Evolutionary conservation across 139 green algal species (phyloP), one percentile per base, ranked within the genome.

Genomic region (Asterochloris sp.): DNA sequence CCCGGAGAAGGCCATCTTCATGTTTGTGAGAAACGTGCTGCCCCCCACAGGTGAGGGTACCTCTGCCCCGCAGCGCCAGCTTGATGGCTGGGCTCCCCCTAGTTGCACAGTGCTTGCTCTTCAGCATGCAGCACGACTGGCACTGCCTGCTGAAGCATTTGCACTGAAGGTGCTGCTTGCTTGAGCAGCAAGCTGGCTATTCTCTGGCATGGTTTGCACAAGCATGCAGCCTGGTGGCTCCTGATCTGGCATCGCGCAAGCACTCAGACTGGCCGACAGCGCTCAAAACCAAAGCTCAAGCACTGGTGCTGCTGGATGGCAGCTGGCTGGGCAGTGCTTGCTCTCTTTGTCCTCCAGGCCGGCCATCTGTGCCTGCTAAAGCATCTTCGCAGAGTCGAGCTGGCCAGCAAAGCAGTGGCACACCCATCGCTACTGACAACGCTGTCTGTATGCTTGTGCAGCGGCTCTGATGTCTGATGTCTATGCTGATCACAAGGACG

Each of bases 1-100:
- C 73, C 92, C 96, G 0, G 96, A 99, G 89, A 97, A 98, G 88
- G 97, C 97, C 21, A 98, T 99, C 82, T 99, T 99, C 89, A 97
- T 99, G 78, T 99, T 99, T 88, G 96, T 99, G 10, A 93, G 96
- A 84, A 98, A 98, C 86, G 89, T 98, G 28, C 84, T 99, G 28
- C 97, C 97, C 13, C 97, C 97, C 11, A 98, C 94, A 78, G 94
- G 95, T 98, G 74, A 27, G 83, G 28, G 62, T 28, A 15, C 13
- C 60, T 69, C 16, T 74, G 13, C 24, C 62, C 26, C 64, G 10
- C 27, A 71, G 66, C 19, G 66, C 21, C 66, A 71, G 19, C 66
- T 71, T 71, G 66, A 71, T 26, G 9, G 38, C 6, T 54, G 38
- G 38, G 38, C 38, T 54, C 38, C 6, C 38, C 38, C 38, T 54